Conservation (phyloP, 2,329 filamentous ascomycete species). For the Fusarium sp. region DNA sequence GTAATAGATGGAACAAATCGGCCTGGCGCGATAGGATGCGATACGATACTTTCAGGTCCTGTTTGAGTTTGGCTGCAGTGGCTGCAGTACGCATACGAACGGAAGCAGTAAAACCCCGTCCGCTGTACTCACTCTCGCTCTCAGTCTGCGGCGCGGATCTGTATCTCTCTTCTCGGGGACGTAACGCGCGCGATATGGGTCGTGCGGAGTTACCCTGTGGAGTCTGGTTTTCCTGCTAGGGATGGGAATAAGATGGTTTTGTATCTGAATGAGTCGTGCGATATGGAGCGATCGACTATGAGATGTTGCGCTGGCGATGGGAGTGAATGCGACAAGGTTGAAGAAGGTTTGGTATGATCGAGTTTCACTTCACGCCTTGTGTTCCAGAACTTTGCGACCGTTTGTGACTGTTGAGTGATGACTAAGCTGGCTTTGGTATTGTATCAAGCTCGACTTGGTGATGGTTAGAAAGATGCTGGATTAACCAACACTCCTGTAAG, state of each 20-base stretch:
- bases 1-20: too few species aligned
- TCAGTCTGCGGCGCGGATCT: slow-evolving; percentile 33
- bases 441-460: slow-evolving; percentile 22
- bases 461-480: slow-evolving; percentile 8
- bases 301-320: slow-evolving; percentile 7
- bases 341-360: slow-evolving; percentile 12
- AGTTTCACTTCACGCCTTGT: slow-evolving; percentile 22
- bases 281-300: not conserved
- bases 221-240: slow-evolving; percentile 12
- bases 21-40: slow-evolving; percentile 12
- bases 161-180: not conserved
- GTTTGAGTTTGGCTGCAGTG: not conserved
- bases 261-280: slow-evolving; percentile 2
- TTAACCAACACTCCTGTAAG: not conserved
- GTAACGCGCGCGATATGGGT: slow-evolving; percentile 28
- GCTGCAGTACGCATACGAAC: not conserved
- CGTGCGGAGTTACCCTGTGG: slow-evolving; percentile 39
- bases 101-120: not conserved
- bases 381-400: slow-evolving; percentile 30
- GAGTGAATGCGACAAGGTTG: not conserved
- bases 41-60: not conserved
- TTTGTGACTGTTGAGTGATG: slow-evolving; percentile 26
- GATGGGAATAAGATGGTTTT: slow-evolving; percentile 21
- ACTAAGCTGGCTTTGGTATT: slow-evolving; percentile 36
- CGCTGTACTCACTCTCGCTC: not conserved